Evolutionary conservation across 1,139 yeast genomes (phyloP), one percentile per base, ranked within the genome.

Genomic region (Arxiozyma heterogenica): DNA sequence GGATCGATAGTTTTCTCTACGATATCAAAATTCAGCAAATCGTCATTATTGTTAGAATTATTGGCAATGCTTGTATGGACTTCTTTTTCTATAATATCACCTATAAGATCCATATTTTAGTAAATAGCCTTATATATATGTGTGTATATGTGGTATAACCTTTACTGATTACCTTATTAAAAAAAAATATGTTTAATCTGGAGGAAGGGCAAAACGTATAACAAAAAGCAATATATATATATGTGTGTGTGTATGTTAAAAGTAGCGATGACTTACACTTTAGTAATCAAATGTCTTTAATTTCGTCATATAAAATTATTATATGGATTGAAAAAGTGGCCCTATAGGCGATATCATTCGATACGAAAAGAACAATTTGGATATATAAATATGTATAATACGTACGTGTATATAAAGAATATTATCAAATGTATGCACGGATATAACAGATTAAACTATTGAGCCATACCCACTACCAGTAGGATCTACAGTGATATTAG

Each of bases 21-120:
- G 15, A 47, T 44, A 9, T 48, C 43, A 17, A 51, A 27, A 30
- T 51, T 42, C 49, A 51, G 47, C 30, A 52, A 34, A 60, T 66
- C 17, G 4, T n/a, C 20, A 12, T 41, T 41, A n/a, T 18, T 25
- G 17, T 27, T 48, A 27, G n/a, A n/a, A 34, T 41, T 25, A 77
- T 76, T 18, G 65, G 71, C 47, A 64, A 70, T 22, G 20, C 61
- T 71, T 0, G 44, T 48, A 22, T 44, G 45, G 1, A 73, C 73
- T 42, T 83, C 84, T 56, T 77, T 82, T 68, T 86, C 95, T 9
- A 86, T 82, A 47, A 87, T 85, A 55, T 87, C 95, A 11, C 89
- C 88, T 21, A 86, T 72, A 60, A 83, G 73, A 68, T 85, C 86
- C 93, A 86, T 85, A 5, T 6, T 18, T 23, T 6, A 9, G 12